A percentile compares a stretch with the other conserved stretches of the same genome.
phyloP scores from a whole-genome alignment of 2,329 filamentous ascomycete species.

The Pseudocercospora crystallina region DNA sequence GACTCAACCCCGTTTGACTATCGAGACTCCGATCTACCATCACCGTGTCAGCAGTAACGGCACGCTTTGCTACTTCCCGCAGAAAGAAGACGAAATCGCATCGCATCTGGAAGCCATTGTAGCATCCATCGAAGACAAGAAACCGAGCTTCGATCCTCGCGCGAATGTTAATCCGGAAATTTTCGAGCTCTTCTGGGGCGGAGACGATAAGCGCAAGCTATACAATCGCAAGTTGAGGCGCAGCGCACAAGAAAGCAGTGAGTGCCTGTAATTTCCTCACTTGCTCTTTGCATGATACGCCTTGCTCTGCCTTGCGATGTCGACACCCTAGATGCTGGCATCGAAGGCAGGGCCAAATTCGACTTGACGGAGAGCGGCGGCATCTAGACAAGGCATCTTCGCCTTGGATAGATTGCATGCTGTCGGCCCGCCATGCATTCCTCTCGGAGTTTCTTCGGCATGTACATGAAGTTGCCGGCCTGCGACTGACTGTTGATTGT shows the following conservation, averaged over 20 bases:
- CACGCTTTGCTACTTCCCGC: slow-evolving; percentile 77
- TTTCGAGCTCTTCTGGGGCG: slow-evolving; percentile 82
- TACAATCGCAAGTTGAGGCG: slow-evolving; percentile 81
- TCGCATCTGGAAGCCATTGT: slow-evolving; percentile 84
- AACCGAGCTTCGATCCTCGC: slow-evolving; percentile 84
- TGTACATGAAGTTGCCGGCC: neutral
- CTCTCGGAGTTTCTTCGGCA: too few species aligned
- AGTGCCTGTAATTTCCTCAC: slow-evolving; percentile 31
- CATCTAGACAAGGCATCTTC: too few species aligned
- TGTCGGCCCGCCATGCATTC: too few species aligned
- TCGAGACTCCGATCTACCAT: slow-evolving; percentile 83
- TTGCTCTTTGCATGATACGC: neutral
- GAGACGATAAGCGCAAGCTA: slow-evolving; percentile 71
- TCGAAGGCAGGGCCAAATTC: too few species aligned
- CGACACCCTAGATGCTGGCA: too few species aligned
- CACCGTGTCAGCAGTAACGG: slow-evolving; percentile 78
- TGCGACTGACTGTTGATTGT: slow-evolving; percentile 14
- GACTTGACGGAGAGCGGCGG: too few species aligned
- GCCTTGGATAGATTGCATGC: too few species aligned
- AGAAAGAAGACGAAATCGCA: slow-evolving; percentile 71
- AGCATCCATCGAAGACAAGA: slow-evolving; percentile 78
- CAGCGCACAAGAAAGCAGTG: slow-evolving; percentile 62
- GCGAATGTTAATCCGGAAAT: slow-evolving; percentile 85
- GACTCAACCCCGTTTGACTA: slow-evolving; percentile 79
- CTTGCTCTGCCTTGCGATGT: too few species aligned